phyloP scores from a whole-genome alignment of 2,329 filamentous ascomycete species.

The Diaporthe citriasiana region DNA sequence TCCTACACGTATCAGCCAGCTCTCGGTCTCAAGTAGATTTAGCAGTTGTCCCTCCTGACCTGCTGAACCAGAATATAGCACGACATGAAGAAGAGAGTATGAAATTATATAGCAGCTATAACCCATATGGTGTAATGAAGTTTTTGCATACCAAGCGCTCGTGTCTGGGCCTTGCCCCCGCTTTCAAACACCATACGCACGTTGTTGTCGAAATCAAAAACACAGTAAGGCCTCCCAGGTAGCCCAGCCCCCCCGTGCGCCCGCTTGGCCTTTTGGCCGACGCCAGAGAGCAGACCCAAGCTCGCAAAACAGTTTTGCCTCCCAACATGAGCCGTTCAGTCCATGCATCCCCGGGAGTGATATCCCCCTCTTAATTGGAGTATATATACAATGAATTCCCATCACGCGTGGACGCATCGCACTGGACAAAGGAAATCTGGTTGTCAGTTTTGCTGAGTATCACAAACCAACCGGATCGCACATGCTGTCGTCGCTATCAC shows the following conservation, averaged over 20 bases:
- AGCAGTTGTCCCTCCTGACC: not conserved
- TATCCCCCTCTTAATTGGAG: constrained; percentile 26
- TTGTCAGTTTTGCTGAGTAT: not conserved
- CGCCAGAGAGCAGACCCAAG: constrained; percentile 6
- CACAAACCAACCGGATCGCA: constrained; percentile 34
- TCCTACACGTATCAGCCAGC: not conserved
- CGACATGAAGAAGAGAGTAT: constrained; percentile 10
- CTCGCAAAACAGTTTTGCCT: constrained; percentile 31
- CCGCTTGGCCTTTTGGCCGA: constrained; percentile 10
- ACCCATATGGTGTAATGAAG: constrained; percentile 4
- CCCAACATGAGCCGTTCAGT: constrained; percentile 30
- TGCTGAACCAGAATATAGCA: not conserved
- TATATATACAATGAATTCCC: constrained; percentile 36
- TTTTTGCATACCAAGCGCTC: constrained; percentile 16
- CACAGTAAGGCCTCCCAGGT: not conserved
- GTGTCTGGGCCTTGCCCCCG: constrained; percentile 10
- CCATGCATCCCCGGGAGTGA: constrained; percentile 4
- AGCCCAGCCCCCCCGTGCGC: not conserved
- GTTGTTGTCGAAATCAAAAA: constrained; percentile 15
- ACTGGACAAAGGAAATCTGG: constrained; percentile 10
- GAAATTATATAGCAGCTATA: constrained; percentile 26
- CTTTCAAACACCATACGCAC: constrained; percentile 29
- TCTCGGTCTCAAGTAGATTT: not conserved
- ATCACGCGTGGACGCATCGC: constrained; percentile 20
- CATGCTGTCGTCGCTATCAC: constrained; percentile 53